Evolutionary conservation across 768 basidiomycete genomes (phyloP).

Genomic region (Rhizopogon salebrosus): DNA sequence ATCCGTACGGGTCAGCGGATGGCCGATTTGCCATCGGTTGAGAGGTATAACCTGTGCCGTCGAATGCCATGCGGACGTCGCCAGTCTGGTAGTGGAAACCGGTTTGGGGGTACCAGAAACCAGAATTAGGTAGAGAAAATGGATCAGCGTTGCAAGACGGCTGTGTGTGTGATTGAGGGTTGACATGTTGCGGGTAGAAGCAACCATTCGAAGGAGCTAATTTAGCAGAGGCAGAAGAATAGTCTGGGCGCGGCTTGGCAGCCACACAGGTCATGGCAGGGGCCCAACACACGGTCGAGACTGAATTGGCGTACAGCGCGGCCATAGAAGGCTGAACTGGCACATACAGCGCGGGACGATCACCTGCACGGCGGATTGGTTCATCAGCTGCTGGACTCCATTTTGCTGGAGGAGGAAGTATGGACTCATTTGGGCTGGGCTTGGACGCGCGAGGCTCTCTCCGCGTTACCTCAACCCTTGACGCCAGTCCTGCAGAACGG

Average conservation of each 20-base stretch:
- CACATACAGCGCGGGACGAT: conserved; percentile 56
- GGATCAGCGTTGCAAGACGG: conserved; percentile 52
- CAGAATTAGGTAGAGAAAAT: conserved; percentile 41
- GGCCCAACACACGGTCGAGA: conserved; percentile 25
- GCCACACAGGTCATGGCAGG: conserved; percentile 12
- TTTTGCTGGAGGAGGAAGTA: conserved; percentile 67
- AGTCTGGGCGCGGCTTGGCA: conserved; percentile 16
- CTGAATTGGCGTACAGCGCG: conserved; percentile 28
- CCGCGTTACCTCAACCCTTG: neutral
- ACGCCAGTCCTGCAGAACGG: neutral
- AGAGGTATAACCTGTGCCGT: conserved; percentile 33
- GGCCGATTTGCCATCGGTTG: conserved; percentile 42
- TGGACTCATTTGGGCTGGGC: conserved; percentile 20
- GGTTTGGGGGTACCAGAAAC: conserved; percentile 57
- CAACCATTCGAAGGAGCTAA: conserved; percentile 8
- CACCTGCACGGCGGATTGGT: conserved; percentile 54
- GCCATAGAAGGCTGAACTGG: conserved; percentile 53
- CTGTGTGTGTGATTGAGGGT: conserved; percentile 50
- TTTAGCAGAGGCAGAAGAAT: conserved; percentile 15
- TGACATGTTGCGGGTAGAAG: conserved; percentile 16
- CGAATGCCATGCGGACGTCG: conserved; percentile 39
- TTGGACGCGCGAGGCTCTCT: neutral
- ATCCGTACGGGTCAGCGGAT: conserved; percentile 34
- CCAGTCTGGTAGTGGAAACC: conserved; percentile 49
- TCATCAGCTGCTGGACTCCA: conserved; percentile 84